Conservation (phyloP, 2,329 filamentous ascomycete genomes). For the Phialocephala sp. region DNA sequence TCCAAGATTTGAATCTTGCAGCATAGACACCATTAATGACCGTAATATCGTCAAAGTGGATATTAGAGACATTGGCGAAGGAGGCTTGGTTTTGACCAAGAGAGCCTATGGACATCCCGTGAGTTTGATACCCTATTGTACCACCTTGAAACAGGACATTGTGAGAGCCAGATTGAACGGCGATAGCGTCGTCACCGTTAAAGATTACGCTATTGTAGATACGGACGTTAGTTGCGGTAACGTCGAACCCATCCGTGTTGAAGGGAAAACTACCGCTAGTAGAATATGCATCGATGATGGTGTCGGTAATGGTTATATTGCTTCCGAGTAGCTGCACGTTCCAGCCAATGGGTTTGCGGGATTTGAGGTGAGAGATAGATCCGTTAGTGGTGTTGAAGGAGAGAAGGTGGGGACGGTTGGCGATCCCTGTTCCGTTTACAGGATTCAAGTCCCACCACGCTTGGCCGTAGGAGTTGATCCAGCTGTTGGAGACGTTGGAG, state of each 20-base stretch:
- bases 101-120: slow-evolving; percentile 52
- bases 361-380: slow-evolving; percentile 48
- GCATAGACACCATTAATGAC: slow-evolving; percentile 50
- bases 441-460: slow-evolving; percentile 53
- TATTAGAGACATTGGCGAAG: slow-evolving; percentile 49
- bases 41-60: slow-evolving; percentile 50
- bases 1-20: slow-evolving; percentile 52
- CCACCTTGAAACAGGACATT: slow-evolving; percentile 47
- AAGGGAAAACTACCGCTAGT: slow-evolving; percentile 23
- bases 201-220: slow-evolving; percentile 44
- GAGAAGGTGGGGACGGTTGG: slow-evolving; percentile 49
- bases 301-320: slow-evolving; percentile 48
- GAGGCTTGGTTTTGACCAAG: slow-evolving; percentile 46
- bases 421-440: slow-evolving; percentile 46
- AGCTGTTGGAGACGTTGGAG: slow-evolving; percentile 46
- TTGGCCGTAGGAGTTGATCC: slow-evolving; percentile 53
- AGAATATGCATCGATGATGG: slow-evolving; percentile 44
- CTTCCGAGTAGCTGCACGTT: slow-evolving; percentile 47
- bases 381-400: slow-evolving; percentile 46
- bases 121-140: slow-evolving; percentile 51
- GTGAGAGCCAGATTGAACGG: slow-evolving; percentile 46
- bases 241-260: slow-evolving; percentile 43
- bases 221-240: slow-evolving; percentile 42
- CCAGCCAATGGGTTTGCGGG: slow-evolving; percentile 51
- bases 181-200: slow-evolving; percentile 52